Evolutionary conservation across 768 basidiomycete genomes (phyloP).

Genomic region (Saitozyma sp.): DNA sequence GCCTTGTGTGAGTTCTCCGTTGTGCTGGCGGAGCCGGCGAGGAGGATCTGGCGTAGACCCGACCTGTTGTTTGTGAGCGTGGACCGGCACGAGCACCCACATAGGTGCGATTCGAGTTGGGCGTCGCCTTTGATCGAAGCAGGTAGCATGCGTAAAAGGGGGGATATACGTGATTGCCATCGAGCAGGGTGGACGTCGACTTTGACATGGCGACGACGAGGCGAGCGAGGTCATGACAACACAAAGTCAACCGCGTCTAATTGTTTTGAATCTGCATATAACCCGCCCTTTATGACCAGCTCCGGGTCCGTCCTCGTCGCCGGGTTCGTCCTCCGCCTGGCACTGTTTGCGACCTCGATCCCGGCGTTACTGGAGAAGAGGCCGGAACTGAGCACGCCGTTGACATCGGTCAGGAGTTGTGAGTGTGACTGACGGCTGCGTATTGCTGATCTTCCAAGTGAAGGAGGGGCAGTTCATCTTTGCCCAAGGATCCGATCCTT

Average conservation of each 20-base stretch:
- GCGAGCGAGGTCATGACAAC: not conserved
- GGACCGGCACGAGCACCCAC: slow-evolving; percentile 52
- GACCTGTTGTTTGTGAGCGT: slow-evolving; percentile 38
- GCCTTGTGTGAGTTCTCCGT: slow-evolving; percentile 71
- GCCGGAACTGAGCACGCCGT: slow-evolving; percentile 74
- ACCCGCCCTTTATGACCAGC: too few species aligned
- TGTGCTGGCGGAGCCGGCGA: slow-evolving; percentile 65
- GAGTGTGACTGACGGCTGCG: slow-evolving; percentile 46
- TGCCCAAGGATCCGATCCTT: slow-evolving; percentile 75
- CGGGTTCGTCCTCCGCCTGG: slow-evolving; percentile 14
- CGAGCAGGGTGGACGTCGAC: not conserved
- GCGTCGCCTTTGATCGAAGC: slow-evolving; percentile 65
- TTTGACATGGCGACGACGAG: not conserved
- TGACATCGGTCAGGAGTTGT: slow-evolving; percentile 79
- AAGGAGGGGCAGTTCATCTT: slow-evolving; percentile 85
- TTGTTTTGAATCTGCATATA: not conserved
- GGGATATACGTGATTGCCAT: slow-evolving; percentile 49
- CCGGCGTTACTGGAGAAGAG: slow-evolving; percentile 61
- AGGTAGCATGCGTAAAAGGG: slow-evolving; percentile 82
- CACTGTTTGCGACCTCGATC: slow-evolving; percentile 16
- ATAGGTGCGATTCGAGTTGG: slow-evolving; percentile 64
- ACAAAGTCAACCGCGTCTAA: not conserved
- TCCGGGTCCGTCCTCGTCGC: not conserved
- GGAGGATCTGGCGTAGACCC: slow-evolving; percentile 55
- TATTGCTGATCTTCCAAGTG: slow-evolving; percentile 58